Evolutionary conservation across 768 basidiomycete genomes (phyloP), one percentile per base, ranked within the genome.

Genomic region (Thelephora ganbajun): DNA sequence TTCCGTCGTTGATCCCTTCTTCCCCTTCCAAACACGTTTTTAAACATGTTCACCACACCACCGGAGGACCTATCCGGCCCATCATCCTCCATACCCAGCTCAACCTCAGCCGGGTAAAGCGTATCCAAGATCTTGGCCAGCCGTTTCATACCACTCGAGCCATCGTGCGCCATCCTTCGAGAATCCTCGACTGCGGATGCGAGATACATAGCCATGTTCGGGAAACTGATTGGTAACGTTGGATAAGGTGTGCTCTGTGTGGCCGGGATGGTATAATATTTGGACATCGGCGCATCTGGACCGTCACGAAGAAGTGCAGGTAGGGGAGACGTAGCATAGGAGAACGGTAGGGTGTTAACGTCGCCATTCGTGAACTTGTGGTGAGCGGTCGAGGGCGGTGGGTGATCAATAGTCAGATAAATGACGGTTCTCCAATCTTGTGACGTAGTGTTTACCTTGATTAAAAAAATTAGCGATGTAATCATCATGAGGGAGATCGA

Each of bases 391-490:
- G 66, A 55, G 23, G 83, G 80, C 1, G 76, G 58, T 1, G 79
- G 76, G 55, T 78, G 68, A 56, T 90, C 87, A 47, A 85, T 73
- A 1, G 82, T 80, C 54, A 90, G 76, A 71, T 85, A 89, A 13
- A 89, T 60, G 18, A 89, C 65, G 9, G 79, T 79, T 47, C 80
- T 72, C 87, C 87, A 90, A 14, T 79, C 75, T 4, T 63, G 56
- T 0, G 79, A 70, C 16, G 68, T 57, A 30, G 35, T 71, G 74
- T 55, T 82, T 76, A 7, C 79, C 69, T 83, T 87, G 48, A 14
- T 20, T 11, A 16, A 22, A 16, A 41, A 34, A 13, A 7, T n/a
- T n/a, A 20, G 43, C 26, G n/a, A n/a, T n/a, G 26, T 30, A 30
- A 43, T 23, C 11, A 26, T 56, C 35, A 55, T 30, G 23, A 42